Evolutionary conservation across 148 eudicot genomes (phyloP), one percentile per base, ranked within the genome.

Genomic region (Silene conica): DNA sequence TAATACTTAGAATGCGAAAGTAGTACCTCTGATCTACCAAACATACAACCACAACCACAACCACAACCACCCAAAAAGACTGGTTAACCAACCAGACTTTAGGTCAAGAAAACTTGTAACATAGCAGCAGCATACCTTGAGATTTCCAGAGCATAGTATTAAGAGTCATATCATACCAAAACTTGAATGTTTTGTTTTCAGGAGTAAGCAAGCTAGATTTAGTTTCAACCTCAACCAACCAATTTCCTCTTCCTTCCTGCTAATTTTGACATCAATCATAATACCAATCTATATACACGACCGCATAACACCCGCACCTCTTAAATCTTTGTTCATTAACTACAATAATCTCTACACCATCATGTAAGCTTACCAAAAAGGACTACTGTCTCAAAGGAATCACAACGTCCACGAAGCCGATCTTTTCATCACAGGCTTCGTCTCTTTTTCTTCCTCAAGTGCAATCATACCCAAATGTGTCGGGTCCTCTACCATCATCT

Each of bases 401-500:
- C 74, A 86, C 50, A 60, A 62, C 54, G 80, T 82, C 89, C 90
- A 90, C 1, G 96, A 90, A 62, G 85, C 56, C 8, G 93, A 89
- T 91, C 93, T 83, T 76, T 71, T 86, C 78, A 89, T 54, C 12
- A 84, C 77, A 0, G 89, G 86, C 73, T 83, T 87, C 88, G 76
- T 83, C 77, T 84, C 90, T 67, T 82, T 91, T 76, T 91, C 96
- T 78, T 87, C 91, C 76, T 87, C 96, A 6, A 91, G 86, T 16
- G 93, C 73, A 23, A 89, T 72, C 88, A 91, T 91, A 10, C 91
- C 91, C 75, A 89, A 74, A 82, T 89, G 90, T 14, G 96, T 87
- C 9, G 93, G 93, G 16, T 91, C 96, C 75, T 91, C 96, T 8
- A 91, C 66, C 96, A 91, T 78, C 93, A 85, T 86, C 83, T 91